These are phyloP conservation scores for Thuidium tamariscinum DNA, from an alignment of 225 moss, liverwort and hornwort species.

Conservation along the genomic window DNA sequence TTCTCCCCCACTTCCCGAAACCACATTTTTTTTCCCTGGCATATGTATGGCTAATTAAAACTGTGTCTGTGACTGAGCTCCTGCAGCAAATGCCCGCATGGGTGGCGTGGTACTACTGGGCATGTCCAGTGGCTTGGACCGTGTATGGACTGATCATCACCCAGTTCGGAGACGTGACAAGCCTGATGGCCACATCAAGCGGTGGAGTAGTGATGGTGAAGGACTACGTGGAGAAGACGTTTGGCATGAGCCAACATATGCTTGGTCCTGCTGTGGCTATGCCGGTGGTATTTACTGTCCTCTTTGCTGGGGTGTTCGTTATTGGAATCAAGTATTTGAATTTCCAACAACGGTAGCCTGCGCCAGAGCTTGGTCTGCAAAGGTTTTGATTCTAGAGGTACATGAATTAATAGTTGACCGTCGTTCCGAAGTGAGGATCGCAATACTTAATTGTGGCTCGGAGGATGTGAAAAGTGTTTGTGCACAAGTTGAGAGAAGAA, in stretches of 20 bases:
- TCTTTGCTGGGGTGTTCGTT: slow-evolving; percentile 27
- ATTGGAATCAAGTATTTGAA: slow-evolving; percentile 38
- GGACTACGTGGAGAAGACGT: slow-evolving; percentile 13
- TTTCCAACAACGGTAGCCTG: slow-evolving; percentile 19
- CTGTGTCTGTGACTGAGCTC: background rate
- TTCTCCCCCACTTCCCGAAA: background rate
- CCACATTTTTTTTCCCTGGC: no score
- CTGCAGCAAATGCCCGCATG: slow-evolving; percentile 36
- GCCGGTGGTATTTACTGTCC: slow-evolving; percentile 22
- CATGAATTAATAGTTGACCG: background rate
- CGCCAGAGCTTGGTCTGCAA: background rate
- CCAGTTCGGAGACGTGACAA: slow-evolving; percentile 32
- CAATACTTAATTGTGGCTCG: background rate
- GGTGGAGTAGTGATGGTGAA: slow-evolving; percentile 11
- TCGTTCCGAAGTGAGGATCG: background rate
- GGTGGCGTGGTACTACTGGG: slow-evolving; percentile 52
- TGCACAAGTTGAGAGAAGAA: background rate
- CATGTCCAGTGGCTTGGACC: slow-evolving; percentile 40
- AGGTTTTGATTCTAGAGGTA: background rate
- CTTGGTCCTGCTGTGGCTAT: slow-evolving; percentile 15
- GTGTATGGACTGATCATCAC: slow-evolving; percentile 28
- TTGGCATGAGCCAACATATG: slow-evolving; percentile 13
- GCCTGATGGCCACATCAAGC: background rate
- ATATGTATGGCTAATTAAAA: background rate
- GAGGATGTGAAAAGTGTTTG: background rate